These are phyloP conservation scores for Fomitopsis serialis DNA, from an alignment of 768 basidiomycete genomes.

Conservation along the genomic window DNA sequence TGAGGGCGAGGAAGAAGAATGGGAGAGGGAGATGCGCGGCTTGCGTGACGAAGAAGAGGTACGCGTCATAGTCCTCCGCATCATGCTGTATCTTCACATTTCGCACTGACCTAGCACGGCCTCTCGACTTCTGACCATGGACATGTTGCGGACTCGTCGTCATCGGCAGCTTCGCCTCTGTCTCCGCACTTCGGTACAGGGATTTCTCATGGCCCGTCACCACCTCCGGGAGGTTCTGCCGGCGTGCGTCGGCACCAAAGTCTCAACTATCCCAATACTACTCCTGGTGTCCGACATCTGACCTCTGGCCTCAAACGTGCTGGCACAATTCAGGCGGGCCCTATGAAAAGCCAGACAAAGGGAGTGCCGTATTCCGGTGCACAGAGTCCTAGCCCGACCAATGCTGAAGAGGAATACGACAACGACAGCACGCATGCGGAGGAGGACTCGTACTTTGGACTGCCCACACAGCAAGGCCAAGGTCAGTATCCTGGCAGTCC, in stretches of 20 bases:
- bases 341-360: conserved; percentile 29
- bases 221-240: conserved; percentile 48
- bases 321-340: conserved; percentile 62
- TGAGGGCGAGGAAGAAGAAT: conserved; percentile 85
- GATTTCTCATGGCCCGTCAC: conserved; percentile 52
- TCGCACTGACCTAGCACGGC: conserved; percentile 27
- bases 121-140: conserved; percentile 25
- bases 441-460: conserved; percentile 50
- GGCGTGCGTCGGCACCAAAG: conserved; percentile 78
- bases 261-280: conserved; percentile 65
- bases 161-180: conserved; percentile 49
- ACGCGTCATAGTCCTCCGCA: conserved; percentile 6
- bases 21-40: conserved; percentile 65
- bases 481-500: conserved; percentile 48
- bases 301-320: conserved; percentile 61
- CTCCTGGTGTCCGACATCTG: conserved; percentile 43
- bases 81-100: neutral
- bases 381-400: conserved; percentile 40
- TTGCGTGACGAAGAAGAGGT: conserved; percentile 67
- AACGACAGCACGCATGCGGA: conserved; percentile 44
- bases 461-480: conserved; percentile 34
- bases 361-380: conserved; percentile 20
- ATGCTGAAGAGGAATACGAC: conserved; percentile 55
- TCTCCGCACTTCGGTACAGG: conserved; percentile 52
- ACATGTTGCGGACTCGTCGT: conserved; percentile 44